A percentile compares a stretch with the other conserved stretches of the same genome.
These are phyloP conservation scores for Globisporangium nunn DNA, from an alignment of 352 stramenopile species.

Conservation along the genomic window DNA sequence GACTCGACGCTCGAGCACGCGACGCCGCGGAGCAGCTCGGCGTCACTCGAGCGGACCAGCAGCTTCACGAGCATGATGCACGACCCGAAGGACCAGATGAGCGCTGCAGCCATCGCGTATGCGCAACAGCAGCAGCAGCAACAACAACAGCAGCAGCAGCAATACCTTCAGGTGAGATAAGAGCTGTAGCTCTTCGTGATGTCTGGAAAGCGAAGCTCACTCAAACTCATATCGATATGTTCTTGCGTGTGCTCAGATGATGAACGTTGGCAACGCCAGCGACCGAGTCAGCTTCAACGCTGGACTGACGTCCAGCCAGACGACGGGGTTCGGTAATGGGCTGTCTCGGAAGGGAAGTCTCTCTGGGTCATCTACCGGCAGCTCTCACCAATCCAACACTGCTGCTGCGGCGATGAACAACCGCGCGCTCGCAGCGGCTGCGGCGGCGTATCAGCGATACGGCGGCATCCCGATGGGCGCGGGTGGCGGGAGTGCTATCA, in stretches of 20 bases:
- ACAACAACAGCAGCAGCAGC: slow-evolving; percentile 11
- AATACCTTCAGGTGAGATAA: slow-evolving; percentile 7
- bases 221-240: too few relatives aligned
- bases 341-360: slow-evolving; percentile 9
- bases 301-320: slow-evolving; percentile 3
- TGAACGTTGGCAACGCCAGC: neutral
- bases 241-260: neutral
- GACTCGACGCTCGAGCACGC: slow-evolving; percentile 13
- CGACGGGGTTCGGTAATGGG: slow-evolving; percentile 5
- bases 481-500: neutral
- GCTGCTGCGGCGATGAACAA: slow-evolving; percentile 2
- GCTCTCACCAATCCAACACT: slow-evolving; percentile 16
- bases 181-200: neutral
- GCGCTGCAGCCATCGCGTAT: slow-evolving; percentile 1
- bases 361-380: neutral
- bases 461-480: slow-evolving; percentile 15
- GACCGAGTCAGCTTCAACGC: slow-evolving; percentile 10
- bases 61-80: slow-evolving; percentile 17
- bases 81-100: slow-evolving; percentile 10
- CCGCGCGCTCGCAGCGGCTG: slow-evolving; percentile 21
- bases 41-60: slow-evolving; percentile 5
- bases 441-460: slow-evolving; percentile 30
- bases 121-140: slow-evolving; percentile 12
- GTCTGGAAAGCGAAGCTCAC: neutral
- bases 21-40: slow-evolving; percentile 10